phyloP scores from a whole-genome alignment of 2,329 filamentous ascomycete genomes.

The Endothia cerciana region DNA sequence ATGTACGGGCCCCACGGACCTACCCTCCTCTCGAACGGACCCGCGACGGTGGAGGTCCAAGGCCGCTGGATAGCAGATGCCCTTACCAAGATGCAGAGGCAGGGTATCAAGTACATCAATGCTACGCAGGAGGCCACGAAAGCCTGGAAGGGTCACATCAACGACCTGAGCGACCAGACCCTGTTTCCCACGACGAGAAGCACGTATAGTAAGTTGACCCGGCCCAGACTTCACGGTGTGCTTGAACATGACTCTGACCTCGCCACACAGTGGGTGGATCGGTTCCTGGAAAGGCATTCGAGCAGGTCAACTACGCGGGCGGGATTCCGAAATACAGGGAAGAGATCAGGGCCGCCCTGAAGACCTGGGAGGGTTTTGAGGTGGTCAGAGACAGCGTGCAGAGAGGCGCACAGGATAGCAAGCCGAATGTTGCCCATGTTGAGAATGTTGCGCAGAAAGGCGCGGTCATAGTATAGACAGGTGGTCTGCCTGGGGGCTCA shows the following conservation, averaged over 20 bases:
- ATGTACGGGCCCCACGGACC: conserved; percentile 62
- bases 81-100: conserved; percentile 52
- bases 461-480: not conserved
- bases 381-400: conserved; percentile 20
- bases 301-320: conserved; percentile 54
- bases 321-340: conserved; percentile 43
- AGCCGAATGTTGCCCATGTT: no score
- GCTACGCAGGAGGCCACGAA: conserved; percentile 49
- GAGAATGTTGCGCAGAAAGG: no score
- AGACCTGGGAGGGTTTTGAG: conserved; percentile 42
- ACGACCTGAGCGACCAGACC: conserved; percentile 49
- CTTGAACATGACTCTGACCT: conserved; percentile 32
- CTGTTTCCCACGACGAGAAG: conserved; percentile 54
- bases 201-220: conserved; percentile 41
- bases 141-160: conserved; percentile 53
- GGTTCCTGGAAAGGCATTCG: conserved; percentile 56
- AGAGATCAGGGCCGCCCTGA: conserved; percentile 41
- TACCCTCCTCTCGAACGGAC: conserved; percentile 59
- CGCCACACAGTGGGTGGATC: conserved; percentile 51
- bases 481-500: not conserved
- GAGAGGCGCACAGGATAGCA: no score
- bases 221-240: not conserved
- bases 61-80: conserved; percentile 58
- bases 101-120: conserved; percentile 55
- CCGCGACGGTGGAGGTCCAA: conserved; percentile 57